Evolutionary conservation across 1,284 basidiomycete species (phyloP), one percentile per base, ranked within the genome.

Genomic region (Cystobasidium slooffiae): DNA sequence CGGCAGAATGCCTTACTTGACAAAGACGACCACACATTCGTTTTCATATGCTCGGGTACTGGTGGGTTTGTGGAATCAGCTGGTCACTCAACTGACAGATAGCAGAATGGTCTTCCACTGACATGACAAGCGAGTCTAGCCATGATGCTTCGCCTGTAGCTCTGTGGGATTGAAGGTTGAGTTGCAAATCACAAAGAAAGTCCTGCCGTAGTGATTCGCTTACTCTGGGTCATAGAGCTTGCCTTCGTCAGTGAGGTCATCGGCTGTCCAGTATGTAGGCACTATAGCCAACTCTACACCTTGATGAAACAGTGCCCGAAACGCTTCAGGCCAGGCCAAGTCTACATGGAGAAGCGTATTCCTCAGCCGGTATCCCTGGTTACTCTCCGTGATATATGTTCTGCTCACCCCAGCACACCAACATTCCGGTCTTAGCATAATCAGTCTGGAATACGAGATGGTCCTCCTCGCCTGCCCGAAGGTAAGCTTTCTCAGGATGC

Each of bases 371-470:
- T 31, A 3, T 16, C 52, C n/a, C n/a, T 53, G 3, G 24, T 31
- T 31, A 6, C 10, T 9, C 31, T 37, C 18, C 5, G 16, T 10
- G 3, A 63, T 6, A 6, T 20, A 7, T 22, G 3, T 14, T 6
- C 7, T 22, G 24, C 70, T 24, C 16, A 73, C 70, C 70, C 72
- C 72, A 74, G 65, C 78, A 80, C 47, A 79, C 69, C 44, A 80
- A 75, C 31, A 80, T 62, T 1, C 74, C 76, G 22, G 75, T 76
- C 6, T 56, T 65, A 14, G 77, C 77, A 58, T 76, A 76, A 3
- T 75, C 72, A 4, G 79, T 80, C 14, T 78, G 76, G 20, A 80
- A 80, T 6, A 79, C 76, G 14, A 77, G 51, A 59, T 80, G 79
- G 8, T 75, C 70, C 4, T 78, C 76, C 20, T 68, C 55, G 3